Conservation (phyloP, 2,329 filamentous ascomycete species). For the Aspergillus pseudotamarii region DNA sequence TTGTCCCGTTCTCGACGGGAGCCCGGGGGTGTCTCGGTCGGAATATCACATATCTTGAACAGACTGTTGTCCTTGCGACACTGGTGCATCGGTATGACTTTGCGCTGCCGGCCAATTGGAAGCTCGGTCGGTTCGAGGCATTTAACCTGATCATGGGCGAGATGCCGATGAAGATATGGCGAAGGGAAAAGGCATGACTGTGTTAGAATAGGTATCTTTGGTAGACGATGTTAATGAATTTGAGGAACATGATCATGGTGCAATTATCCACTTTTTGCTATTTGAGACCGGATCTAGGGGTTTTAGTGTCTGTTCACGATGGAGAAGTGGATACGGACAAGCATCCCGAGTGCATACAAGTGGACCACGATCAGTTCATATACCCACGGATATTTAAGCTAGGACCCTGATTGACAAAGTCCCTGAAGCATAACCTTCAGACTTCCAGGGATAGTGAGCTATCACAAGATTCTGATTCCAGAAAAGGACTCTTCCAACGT, state of each 20-base stretch:
- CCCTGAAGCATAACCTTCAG: background rate
- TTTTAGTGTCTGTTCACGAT: background rate
- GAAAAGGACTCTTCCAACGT: background rate
- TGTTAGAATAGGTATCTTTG: background rate
- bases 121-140: conserved; percentile 24
- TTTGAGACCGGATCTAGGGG: background rate
- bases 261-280: background rate
- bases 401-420: background rate
- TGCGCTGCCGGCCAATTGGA: conserved; percentile 35
- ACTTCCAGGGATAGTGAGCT: background rate
- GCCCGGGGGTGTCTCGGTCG: conserved; percentile 42
- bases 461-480: too few species aligned
- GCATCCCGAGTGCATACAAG: background rate
- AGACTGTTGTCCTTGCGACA: conserved; percentile 48
- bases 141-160: conserved; percentile 21
- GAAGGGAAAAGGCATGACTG: background rate
- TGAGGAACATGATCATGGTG: background rate
- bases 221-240: background rate
- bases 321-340: background rate
- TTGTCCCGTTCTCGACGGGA: conserved; percentile 43
- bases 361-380: background rate
- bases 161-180: conserved; percentile 20
- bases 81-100: conserved; percentile 51
- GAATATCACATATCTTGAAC: conserved; percentile 48
- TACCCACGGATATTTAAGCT: background rate